phyloP scores from a whole-genome alignment of 73 alveolate genomes.

The Blepharisma stoltei region DNA sequence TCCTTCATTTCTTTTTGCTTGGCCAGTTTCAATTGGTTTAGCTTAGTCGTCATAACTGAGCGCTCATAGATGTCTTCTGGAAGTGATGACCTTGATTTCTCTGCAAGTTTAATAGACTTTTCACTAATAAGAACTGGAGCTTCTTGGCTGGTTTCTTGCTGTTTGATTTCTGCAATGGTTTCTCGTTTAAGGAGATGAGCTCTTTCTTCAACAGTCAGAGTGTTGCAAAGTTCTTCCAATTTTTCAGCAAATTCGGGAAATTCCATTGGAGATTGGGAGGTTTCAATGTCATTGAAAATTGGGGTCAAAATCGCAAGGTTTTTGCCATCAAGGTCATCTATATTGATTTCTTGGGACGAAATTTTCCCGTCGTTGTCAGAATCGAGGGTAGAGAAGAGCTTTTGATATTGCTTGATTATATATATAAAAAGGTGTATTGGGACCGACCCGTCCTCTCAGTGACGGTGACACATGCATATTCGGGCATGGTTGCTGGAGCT shows the following conservation, averaged over 20 bases:
- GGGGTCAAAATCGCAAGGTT: background rate
- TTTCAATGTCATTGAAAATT: background rate
- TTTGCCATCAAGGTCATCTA: background rate
- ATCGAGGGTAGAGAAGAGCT: background rate
- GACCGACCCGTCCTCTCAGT: too few relatives aligned
- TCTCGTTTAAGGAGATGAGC: background rate
- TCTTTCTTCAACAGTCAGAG: conserved; percentile 14
- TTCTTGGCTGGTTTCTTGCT: background rate
- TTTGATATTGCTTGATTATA: background rate
- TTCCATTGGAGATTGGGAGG: background rate
- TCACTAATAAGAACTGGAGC: background rate
- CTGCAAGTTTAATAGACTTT: conserved; percentile 11
- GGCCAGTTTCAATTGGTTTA: background rate
- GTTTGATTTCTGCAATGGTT: background rate
- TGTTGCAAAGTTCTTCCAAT: background rate
- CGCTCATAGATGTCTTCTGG: conserved; percentile 27
- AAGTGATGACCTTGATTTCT: background rate
- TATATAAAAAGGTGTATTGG: too few relatives aligned
- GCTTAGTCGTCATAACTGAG: background rate
- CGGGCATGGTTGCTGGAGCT: too few relatives aligned
- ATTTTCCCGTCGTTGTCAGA: conserved; percentile 14
- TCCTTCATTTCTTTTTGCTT: conserved; percentile 1
- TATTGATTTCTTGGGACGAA: background rate
- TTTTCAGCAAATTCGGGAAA: background rate
- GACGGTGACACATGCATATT: too few relatives aligned